Evolutionary conservation across 257 asterid species (phyloP).

Genomic region (Lycium barbarum): DNA sequence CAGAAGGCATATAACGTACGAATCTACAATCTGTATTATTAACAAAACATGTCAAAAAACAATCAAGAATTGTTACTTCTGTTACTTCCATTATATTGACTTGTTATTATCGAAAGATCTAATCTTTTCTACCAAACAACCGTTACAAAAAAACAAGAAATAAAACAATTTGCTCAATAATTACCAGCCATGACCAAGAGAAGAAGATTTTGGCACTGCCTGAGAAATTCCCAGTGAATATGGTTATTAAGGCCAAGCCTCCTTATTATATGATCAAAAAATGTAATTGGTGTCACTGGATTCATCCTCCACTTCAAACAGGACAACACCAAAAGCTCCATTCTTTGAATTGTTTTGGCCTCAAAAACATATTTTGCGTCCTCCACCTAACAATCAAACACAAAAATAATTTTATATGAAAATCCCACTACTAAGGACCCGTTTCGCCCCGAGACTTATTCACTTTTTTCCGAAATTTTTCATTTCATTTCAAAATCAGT

Average conservation of each 20-base stretch:
- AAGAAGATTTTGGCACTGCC: slow-evolving; percentile 64
- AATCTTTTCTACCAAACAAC: slow-evolving; percentile 26
- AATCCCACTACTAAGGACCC: too few species aligned
- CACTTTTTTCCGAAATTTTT: too few species aligned
- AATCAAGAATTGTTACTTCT: neutral
- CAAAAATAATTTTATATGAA: too few species aligned
- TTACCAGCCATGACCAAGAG: slow-evolving; percentile 70
- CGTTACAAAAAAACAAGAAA: neutral
- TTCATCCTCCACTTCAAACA: slow-evolving; percentile 90
- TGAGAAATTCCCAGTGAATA: slow-evolving; percentile 67
- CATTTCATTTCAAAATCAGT: too few species aligned
- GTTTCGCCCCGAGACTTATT: too few species aligned
- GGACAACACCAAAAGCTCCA: slow-evolving; percentile 89
- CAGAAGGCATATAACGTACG: slow-evolving; percentile 67
- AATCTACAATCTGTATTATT: slow-evolving; percentile 68
- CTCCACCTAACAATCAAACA: slow-evolving; percentile 51
- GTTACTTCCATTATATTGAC: too few species aligned
- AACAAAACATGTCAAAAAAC: neutral
- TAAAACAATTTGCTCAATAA: neutral
- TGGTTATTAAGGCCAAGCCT: slow-evolving; percentile 68
- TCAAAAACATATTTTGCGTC: slow-evolving; percentile 68
- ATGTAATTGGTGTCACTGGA: slow-evolving; percentile 89
- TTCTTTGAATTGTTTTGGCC: slow-evolving; percentile 78
- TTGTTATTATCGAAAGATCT: slow-evolving; percentile 26
- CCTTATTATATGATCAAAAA: slow-evolving; percentile 75